Conservation (phyloP, 2,329 filamentous ascomycete genomes). For the Colletotrichum echinochloae region DNA sequence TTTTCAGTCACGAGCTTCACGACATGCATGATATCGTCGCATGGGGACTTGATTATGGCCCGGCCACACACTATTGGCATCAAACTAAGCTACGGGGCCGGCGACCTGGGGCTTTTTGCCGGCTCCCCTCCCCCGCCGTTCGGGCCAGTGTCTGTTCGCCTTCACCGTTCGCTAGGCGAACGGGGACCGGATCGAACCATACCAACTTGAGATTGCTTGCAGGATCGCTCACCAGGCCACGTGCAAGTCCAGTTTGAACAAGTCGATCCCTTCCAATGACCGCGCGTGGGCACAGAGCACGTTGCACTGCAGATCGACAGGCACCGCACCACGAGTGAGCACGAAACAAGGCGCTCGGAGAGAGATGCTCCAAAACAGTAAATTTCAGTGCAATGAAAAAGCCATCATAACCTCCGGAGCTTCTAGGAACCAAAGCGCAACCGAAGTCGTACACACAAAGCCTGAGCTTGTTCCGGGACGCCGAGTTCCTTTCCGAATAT, state of each 20-base stretch:
- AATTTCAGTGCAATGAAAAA: constrained; percentile 38
- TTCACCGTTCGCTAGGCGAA: constrained; percentile 1
- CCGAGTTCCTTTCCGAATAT: constrained; percentile 39
- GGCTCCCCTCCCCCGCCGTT: background rate
- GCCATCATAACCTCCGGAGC: constrained; percentile 35
- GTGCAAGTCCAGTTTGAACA: background rate
- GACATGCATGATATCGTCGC: constrained; percentile 1
- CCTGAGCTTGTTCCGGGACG: constrained; percentile 40
- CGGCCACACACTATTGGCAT: background rate
- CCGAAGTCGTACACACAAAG: constrained; percentile 35
- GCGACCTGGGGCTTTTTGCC: background rate
- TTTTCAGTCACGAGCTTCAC: constrained; percentile 6
- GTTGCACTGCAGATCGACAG: background rate
- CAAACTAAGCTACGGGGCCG: background rate
- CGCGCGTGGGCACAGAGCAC: background rate
- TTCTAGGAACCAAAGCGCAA: constrained; percentile 39
- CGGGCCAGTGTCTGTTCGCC: background rate
- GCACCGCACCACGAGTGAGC: background rate
- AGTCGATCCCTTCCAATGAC: background rate
- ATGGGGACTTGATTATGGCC: background rate
- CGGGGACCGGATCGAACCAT: constrained; percentile 1
- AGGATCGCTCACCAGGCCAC: background rate
- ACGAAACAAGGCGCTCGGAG: background rate
- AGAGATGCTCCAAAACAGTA: constrained; percentile 24
- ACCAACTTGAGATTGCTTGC: background rate